Base-by-base conservation (phyloP, 108 stramenopile genomes). In the Fragilaria crotonensis region DNA sequence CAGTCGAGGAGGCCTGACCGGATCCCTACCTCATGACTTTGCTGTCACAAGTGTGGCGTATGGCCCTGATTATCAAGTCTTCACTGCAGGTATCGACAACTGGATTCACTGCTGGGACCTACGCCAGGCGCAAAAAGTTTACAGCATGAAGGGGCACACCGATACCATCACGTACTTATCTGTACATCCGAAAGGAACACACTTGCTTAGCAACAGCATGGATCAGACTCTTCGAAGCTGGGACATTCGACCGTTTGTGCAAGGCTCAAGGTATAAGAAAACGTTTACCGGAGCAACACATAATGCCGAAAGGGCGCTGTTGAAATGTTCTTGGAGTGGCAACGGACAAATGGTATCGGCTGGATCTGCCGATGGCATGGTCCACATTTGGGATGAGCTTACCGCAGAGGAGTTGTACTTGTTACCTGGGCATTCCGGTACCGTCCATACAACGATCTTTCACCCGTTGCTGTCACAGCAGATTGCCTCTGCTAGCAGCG, bases 361-460 rank as follows among this genome's bases (percentile, higher is more conserved):
- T 19, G 94, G 94, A 18, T 82, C 81, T 45, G 88, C 89, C 7
- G 94, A 94, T 60, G 52, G 76, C 26, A 57, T 85, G 29, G 94
- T 95, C 52, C 94, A 90, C 63, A 81, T 95, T 51, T 95, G 91
- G 91, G 94, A 95, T 66, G 87, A 75, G 48, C 57, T 76, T 22
- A 75, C 78, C 59, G 53, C 79, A 2, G 77, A 90, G 72, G 92
- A 95, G 75, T 70, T 95, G 25, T 93, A 93, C 66, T 68, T 52
- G 41, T 63, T 93, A 25, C 89, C 89, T 11, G 94, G 94, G 1
- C 94, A 95, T 70, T 68, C 73, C 33, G 94, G 91, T 4, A 80
- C 85, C 46, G 91, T 93, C 19, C 90, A 93, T 64, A 67, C 90
- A 25, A 89, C 89, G 33, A 67, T 72, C 47, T 86, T 85, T 67